phyloP scores from a whole-genome alignment of 768 basidiomycete species.

The Chalciporus piperatus region DNA sequence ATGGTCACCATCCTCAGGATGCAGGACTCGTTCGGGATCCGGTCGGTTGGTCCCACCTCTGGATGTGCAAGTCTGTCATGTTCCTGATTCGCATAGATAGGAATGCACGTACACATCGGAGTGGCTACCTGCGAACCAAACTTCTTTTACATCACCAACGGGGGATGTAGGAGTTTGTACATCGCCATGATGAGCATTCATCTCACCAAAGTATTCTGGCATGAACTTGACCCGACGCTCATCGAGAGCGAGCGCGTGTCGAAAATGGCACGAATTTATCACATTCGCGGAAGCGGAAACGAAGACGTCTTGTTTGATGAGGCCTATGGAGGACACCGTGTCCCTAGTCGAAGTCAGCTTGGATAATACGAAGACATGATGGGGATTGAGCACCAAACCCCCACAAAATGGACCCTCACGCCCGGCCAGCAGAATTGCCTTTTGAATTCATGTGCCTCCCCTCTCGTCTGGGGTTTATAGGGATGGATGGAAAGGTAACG shows the following conservation, averaged over 20 bases:
- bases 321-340: conserved; percentile 11
- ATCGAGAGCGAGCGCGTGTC: conserved; percentile 14
- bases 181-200: background rate
- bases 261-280: conserved; percentile 11
- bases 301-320: conserved; percentile 2
- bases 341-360: conserved; percentile 3
- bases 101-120: conserved; percentile 7
- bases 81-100: background rate
- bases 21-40: too few relatives aligned
- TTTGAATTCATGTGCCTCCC: conserved; percentile 24
- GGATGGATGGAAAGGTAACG: conserved; percentile 24
- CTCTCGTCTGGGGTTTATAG: conserved; percentile 7
- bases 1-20: background rate
- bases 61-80: background rate
- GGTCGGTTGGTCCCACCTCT: conserved; percentile 1
- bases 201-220: conserved; percentile 11
- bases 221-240: conserved; percentile 14
- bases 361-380: background rate
- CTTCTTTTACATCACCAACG: conserved; percentile 7
- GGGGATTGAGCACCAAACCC: conserved; percentile 29
- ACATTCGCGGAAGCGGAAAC: conserved; percentile 5
- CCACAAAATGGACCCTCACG: conserved; percentile 33
- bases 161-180: background rate
- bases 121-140: conserved; percentile 13
- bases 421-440: conserved; percentile 20